Evolutionary conservation across 192 early-diverging fungal species (phyloP), one percentile per base, ranked within the genome.

Genomic region (Coemansia sp.): DNA sequence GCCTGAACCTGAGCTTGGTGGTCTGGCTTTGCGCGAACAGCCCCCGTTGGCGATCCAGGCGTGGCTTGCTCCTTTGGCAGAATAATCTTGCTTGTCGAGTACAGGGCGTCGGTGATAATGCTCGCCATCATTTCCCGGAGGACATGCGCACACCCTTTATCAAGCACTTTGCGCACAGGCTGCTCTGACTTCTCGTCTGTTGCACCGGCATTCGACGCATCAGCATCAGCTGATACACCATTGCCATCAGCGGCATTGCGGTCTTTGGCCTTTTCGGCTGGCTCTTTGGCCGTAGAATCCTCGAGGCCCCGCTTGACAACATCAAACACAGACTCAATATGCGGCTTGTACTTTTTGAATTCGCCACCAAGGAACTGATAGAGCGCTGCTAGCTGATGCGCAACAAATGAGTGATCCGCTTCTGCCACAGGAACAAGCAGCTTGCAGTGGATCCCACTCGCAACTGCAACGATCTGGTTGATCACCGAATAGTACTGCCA

Each of bases 401-500:
- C 74, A 12, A 81, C 68, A 46, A 63, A 68, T 43, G 64, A 37
- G 58, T 81, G 79, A 63, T 81, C 79, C 0, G 63, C 67, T 34
- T 67, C 68, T 1, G 30, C 62, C 40, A 23, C 59, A n/a, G 67
- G 68, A 7, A 63, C 40, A 18, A 35, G 42, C 42, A 81, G 64
- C 46, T 43, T 71, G 37, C 64, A 70, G 34, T 81, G 71, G 39
- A 81, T 81, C 13, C 59, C 57, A 52, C 73, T 75, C 15, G 79
- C 79, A 5, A 81, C 79, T 0, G 51, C 58, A 2, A 63, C 64
- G 10, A 81, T 75, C 61, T 81, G 79, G 64, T 81, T 81, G 61
- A 81, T 81, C 18, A 81, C 79, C 53, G 74, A 77, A 66, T 76
- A 76, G 64, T 81, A 81, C 67, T 81, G 79, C 79, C 73, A 81